Base-by-base conservation (phyloP, 1,284 basidiomycete species). In the Takashimella tepidaria region DNA sequence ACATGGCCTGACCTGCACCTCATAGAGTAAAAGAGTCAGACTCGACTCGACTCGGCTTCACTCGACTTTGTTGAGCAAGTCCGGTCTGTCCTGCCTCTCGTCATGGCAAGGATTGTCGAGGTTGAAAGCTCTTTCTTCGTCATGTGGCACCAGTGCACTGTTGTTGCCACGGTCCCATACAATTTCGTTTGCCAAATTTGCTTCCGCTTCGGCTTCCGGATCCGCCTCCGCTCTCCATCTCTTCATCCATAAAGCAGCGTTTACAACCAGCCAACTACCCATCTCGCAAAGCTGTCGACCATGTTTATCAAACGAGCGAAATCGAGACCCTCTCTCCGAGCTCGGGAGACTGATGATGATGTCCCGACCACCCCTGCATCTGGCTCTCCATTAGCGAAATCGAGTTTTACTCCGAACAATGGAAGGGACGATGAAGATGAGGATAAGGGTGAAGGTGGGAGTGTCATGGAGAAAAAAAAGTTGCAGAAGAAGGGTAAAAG, bases 251-350 rank as follows among this genome's bases (percentile, higher is more conserved):
- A 5, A 45, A 11, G 6, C 8, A 11, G 37, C 37, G n/a, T 19
- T 40, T 19, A 19, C 11, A 11, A 19, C 11, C 37, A 11, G 37
- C 37, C 37, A 11, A 19, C n/a, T 40, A 19, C 24, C n/a, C 27
- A 12, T 22, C 45, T 42, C 11, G n/a, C 12, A 24, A 26, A n/a
- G n/a, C n/a, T n/a, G n/a, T 40, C 42, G 51, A 57, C 42, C 53
- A 74, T 74, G 68, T 75, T 75, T 59, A 68, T 70, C 50, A 73
- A 75, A 60, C 56, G 70, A 56, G 68, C 67, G 23, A 68, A 68
- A 49, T 61, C 69, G 22, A 64, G 71, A 16, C 69, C 70, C 2
- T 67, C 66, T 22, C 57, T 70, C 5, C 55, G 73, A 3, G 55
- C 69, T 2, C 48, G 67, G 3, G 71, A 68, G 5, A 55, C 56